phyloP scores from a whole-genome alignment of 176 grass and related monocot genomes.

The Zea mays region Zm-B73-REFERENCE-NAM-5.0 NC_050101.1:106576501-106577000 shows the following conservation, averaged over 20 bases:
- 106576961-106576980: not conserved
- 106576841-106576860: not conserved
- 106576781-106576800: not conserved
- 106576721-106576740: conserved; percentile 1
- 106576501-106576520: not conserved
- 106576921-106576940: not conserved
- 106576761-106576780: not conserved
- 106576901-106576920: not conserved
- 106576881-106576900: not conserved
- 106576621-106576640: not conserved
- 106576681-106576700: not conserved
- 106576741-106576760: conserved; percentile 5
- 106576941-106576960: not conserved
- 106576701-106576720: conserved; percentile 1
- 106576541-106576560: not conserved
- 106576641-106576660: not conserved
- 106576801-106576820: not conserved
- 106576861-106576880: not conserved
- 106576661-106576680: not conserved
- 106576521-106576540: not conserved
- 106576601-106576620: not conserved
- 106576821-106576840: not conserved
- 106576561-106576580: not conserved
- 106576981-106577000: not conserved
- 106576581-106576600: too few species aligned